Base-by-base conservation (phyloP, 305 asterid genomes). In the Fraxinus sp. region DNA sequence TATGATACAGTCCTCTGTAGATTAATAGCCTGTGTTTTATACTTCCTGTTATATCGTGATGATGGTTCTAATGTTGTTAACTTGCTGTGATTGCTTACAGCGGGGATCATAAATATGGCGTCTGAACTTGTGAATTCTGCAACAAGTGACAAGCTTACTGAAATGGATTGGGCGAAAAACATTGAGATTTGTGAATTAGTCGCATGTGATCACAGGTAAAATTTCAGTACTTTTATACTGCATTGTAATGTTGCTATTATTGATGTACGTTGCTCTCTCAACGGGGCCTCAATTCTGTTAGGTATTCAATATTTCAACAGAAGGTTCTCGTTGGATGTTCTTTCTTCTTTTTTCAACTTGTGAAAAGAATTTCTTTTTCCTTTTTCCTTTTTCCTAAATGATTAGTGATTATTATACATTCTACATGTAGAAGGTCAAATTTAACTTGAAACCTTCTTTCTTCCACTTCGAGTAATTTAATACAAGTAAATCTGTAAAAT, bases 171-270 rank as follows among this genome's bases (percentile, higher is more conserved):
- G 99, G 89, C 88, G 8, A 95, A 91, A 82, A 94, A 93, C 86
- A 95, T 95, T 39, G 92, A 95, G 88, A 91, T 95, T 55, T 95
- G 99, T 85, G 98, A 95, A 84, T 81, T 91, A 75, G 98, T 93
- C 36, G 95, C 97, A 35, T 88, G 82, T 46, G 99, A 95, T 88
- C 93, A 90, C 86, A 89, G 92, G 99, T 94, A 83, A 71, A 41
- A 1, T 71, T 78, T 52, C 73, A 62, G 62, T 37, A 78, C 78
- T 24, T 70, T 39, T 71, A 73, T 80, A 26, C 37, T 70, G 7
- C 73, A n/a, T 59, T 11, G 44, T 13, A 77, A 6, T 18, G 24
- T 76, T 44, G 16, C 81, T 55, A 22, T 10, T 73, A 59, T 55
- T 62, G 55, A 62, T 62, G 83, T 37, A 46, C 37, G 49, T 30